Base-by-base conservation (phyloP, 2,329 filamentous ascomycete species). In the Fusarium concolor region DNA sequence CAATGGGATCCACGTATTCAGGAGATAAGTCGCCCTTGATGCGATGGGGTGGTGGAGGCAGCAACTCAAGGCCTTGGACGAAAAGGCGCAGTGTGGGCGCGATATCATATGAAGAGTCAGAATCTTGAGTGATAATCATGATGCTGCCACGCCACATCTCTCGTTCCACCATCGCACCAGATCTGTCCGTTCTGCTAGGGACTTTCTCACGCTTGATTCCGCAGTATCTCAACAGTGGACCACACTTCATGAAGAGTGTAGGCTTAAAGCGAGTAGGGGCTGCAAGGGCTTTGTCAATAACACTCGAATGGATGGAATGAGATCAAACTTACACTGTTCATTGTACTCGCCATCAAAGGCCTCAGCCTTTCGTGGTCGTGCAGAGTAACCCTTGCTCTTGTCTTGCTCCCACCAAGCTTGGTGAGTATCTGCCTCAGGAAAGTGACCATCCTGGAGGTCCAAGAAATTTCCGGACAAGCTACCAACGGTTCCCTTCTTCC, bases 101-200 rank as follows among this genome's bases (percentile, higher is more conserved):
- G 46, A 93, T 89, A 43, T 90, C 87, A 75, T 97, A 97, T 1
- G 91, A 92, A 3, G 95, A 98, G 39, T 91, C 87, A 3, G 88
- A 86, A 75, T 99, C 95, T 52, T 89, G 86, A 0, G 96, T 98
- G 22, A 99, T 94, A 72, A 99, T 97, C 93, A 99, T 94, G 58
- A 98, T 86, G 62, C 89, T 96, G 7, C 96, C 96, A 77, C 94
- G 89, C 96, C 96, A 99, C 20, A 95, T 89, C 72, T 97, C 93
- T 51, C 89, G 87, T 42, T 93, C 89, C 0, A 75, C 54, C 14
- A 75, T 57, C 3, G 74, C 68, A 67, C 55, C 69, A 14, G 69
- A 59, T 22, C 67, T 74, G 39, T 71, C 74, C 9, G 74, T 47
- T 51, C 75, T 71, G 9, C 65, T 75, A 1, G 81, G 74, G 46